Conservation (phyloP, 2,329 filamentous ascomycete genomes). For the Colletotrichum tanaceti region DNA sequence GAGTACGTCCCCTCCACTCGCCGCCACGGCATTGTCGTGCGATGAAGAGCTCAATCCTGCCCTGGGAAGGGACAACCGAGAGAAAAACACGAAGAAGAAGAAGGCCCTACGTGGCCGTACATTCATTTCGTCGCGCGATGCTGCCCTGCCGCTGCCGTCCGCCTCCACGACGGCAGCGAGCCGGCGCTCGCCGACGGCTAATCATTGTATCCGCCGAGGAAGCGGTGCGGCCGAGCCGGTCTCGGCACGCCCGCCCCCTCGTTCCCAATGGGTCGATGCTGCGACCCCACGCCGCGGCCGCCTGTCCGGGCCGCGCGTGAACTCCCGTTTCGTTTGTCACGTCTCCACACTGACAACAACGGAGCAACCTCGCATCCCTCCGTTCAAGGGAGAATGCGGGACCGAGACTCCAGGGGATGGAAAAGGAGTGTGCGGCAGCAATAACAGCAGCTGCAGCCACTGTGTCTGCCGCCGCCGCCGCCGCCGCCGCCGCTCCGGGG, state of each 20-base stretch:
- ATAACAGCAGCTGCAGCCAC: too few relatives aligned
- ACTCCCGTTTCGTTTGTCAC: conserved; percentile 40
- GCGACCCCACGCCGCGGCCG: conserved; percentile 57
- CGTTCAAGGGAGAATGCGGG: conserved; percentile 24
- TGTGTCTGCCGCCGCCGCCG: background rate
- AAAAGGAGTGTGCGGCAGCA: conserved; percentile 17
- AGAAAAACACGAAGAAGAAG: conserved; percentile 36
- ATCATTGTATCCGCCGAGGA: conserved; percentile 42
- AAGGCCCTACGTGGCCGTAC: conserved; percentile 46
- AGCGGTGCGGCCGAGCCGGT: conserved; percentile 57
- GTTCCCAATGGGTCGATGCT: conserved; percentile 64
- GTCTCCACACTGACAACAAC: conserved; percentile 33
- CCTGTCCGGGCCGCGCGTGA: conserved; percentile 31
- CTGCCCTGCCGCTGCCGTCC: conserved; percentile 11
- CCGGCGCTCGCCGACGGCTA: conserved; percentile 31
- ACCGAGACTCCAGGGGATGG: conserved; percentile 40
- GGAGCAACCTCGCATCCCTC: conserved; percentile 31
- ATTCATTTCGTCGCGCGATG: conserved; percentile 48
- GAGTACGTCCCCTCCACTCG: conserved; percentile 61
- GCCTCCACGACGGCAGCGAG: background rate
- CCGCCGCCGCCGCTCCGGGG: conserved; percentile 22
- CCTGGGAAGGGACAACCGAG: conserved; percentile 31
- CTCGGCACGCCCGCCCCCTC: conserved; percentile 47
- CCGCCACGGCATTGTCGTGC: conserved; percentile 73
- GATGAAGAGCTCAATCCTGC: conserved; percentile 42